Percentiles rank a stretch among this genome's conserved stretches.
These are phyloP conservation scores for Camellia sinensis DNA, from an alignment of 148 eudicot species.

Conservation along the genomic window DNA sequence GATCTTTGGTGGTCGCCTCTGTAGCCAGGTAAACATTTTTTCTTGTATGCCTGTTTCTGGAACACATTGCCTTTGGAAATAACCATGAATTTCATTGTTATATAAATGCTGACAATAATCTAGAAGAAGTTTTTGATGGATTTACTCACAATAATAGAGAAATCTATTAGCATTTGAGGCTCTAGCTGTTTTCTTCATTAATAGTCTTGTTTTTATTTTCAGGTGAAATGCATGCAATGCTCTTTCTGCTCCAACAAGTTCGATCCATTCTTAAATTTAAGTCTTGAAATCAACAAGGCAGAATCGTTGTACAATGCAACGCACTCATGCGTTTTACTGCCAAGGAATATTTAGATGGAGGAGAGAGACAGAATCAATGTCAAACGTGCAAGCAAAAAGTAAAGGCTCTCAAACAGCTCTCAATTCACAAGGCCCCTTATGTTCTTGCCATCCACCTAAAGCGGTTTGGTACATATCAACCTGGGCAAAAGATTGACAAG, in stretches of 20 bases:
- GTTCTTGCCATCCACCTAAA: conserved; percentile 83
- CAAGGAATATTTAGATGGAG: conserved; percentile 83
- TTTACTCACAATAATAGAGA: neutral
- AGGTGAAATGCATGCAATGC: conserved; percentile 96
- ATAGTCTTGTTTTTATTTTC: conserved; percentile 12
- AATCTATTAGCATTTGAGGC: neutral
- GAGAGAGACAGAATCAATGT: conserved; percentile 81
- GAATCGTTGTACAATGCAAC: conserved; percentile 65
- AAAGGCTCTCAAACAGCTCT: conserved; percentile 81
- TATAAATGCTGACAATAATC: neutral
- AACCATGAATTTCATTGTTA: neutral
- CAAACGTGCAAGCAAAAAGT: conserved; percentile 90
- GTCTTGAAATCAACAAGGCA: conserved; percentile 87
- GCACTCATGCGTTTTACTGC: conserved; percentile 81
- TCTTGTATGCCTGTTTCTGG: neutral
- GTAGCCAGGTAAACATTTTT: conserved; percentile 62
- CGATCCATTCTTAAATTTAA: conserved; percentile 88
- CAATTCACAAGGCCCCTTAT: conserved; percentile 73
- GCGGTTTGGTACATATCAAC: conserved; percentile 66
- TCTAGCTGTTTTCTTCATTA: neutral
- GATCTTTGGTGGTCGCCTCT: conserved; percentile 90
- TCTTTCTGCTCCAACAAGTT: conserved; percentile 75
- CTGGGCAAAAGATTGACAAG: conserved; percentile 81
- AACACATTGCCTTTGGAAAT: neutral
- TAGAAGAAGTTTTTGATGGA: neutral